Evolutionary conservation across 1,284 basidiomycete species (phyloP), one percentile per base, ranked within the genome.

Genomic region (Peniophora sp.): DNA sequence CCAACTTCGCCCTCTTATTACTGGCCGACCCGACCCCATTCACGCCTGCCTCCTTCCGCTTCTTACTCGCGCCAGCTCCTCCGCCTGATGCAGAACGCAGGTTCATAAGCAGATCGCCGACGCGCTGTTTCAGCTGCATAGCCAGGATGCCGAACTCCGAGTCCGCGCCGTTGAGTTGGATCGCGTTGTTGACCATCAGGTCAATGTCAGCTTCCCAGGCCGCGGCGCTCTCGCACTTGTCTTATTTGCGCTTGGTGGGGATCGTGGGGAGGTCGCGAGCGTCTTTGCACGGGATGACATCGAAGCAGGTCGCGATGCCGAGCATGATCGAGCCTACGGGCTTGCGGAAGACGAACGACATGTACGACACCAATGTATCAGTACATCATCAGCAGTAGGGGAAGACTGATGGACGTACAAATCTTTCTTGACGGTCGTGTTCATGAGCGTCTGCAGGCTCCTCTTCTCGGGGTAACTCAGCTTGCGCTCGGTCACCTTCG

Each of bases 191-290:
- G 50, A 92, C 68, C 92, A 97, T 95, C 35, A 95, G 74, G 49
- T 85, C 79, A 52, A 94, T 68, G 63, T 97, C 94, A 9, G 80
- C 83, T 60, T 90, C 87, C 58, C 95, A 85, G 0, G 78, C 81
- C 36, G 88, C 86, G 39, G 84, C 67, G 1, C 78, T 78, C 36
- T 88, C 85, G 65, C 94, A 95, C 66, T 85, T 86, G 71, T 93
- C 91, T 24, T 68, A 68, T 51, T 96, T 88, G 52, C 98, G 72
- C 62, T 91, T 94, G 55, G 75, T 71, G 56, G 85, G 82, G 63
- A 99, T 96, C 37, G 88, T 83, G 50, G 76, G 72, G 50, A 99
- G 71, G 68, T 98, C 96, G 36, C 96, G 81, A 2, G 93, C 92
- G 57, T 96, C 85, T 59, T 91, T 88, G 54, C 74, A 76, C 5